These are phyloP conservation scores for Cercophora sp. DNA, from an alignment of 495 filamentous ascomycete species.

Conservation along the genomic window DNA sequence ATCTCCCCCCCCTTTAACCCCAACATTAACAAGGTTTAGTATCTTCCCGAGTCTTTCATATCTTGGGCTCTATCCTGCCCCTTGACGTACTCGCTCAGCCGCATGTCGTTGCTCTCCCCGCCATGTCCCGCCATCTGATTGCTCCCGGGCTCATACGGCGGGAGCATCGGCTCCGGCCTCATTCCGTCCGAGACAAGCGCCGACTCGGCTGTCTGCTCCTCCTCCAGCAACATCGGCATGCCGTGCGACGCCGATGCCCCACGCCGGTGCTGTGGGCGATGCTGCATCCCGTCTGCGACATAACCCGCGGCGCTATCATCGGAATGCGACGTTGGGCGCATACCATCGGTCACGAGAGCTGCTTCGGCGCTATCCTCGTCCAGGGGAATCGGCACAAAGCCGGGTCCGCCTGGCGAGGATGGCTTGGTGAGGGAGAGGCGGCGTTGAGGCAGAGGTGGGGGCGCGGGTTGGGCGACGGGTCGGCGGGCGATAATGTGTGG, in stretches of 20 bases:
- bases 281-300: constrained; percentile 4
- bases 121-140: constrained; percentile 34
- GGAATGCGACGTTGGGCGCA: too few relatives aligned
- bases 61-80: constrained; percentile 34
- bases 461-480: constrained; percentile 4
- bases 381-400: constrained; percentile 17
- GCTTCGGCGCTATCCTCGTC: constrained; percentile 23
- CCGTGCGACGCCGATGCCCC: not conserved
- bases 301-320: constrained; percentile 28
- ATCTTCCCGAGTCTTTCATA: constrained; percentile 32
- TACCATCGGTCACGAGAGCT: constrained; percentile 23
- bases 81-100: constrained; percentile 37
- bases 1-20: not conserved
- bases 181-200: constrained; percentile 37
- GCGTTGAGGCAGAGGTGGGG: not conserved
- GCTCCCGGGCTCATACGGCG: constrained; percentile 15
- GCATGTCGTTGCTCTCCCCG: constrained; percentile 33
- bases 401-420: not conserved
- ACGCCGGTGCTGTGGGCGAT: not conserved
- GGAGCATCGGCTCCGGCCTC: constrained; percentile 21
- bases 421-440: not conserved
- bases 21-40: constrained; percentile 4
- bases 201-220: constrained; percentile 16
- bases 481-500: constrained; percentile 8
- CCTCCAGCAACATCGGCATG: not conserved